Base-by-base conservation (phyloP, 2,329 filamentous ascomycete species). In the Claviceps arundinis region DNA sequence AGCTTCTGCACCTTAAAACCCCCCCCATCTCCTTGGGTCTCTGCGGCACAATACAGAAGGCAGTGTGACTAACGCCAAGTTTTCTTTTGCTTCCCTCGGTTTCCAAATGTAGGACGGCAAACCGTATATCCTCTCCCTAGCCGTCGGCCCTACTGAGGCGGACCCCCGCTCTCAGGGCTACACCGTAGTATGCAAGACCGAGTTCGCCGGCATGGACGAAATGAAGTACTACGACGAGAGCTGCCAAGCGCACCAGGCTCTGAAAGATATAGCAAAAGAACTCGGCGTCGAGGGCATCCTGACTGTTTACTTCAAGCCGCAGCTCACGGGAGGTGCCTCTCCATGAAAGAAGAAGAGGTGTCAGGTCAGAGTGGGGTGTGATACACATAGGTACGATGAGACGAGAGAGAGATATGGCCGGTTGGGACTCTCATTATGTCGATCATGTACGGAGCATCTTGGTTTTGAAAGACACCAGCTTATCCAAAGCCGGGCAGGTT, bases 201-300 rank as follows among this genome's bases (percentile, higher is more conserved):
- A 78, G 47, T 88, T 88, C 61, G 74, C 75, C 46, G 81, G 68
- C 54, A 60, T 80, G 51, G 82, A 82, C 13, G 84, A 87, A 63
- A 81, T 87, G 77, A 72, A 78, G 58, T 88, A 77, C 68, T 88
- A 86, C 64, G 84, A 87, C 63, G 70, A 71, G 9, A 71, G 63
- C 51, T 75, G 73, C 58, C 54, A 60, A n/a, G 71, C 70, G 2
- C 73, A 76, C 56, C 58, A 60, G 52, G 62, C 56, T 24, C 65
- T 76, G 54, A 74, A 72, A 64, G 60, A 58, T 37, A 56, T 59
- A 2, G 68, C 65, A 14, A 60, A 60, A 56, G 58, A 53, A 17
- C 55, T 73, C 26, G 60, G 57, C 6, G 53, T 71, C 8, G 57
- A 65, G 38, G 71, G 68, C 16, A 53, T 70, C 26, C 48, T 73